Conservation (phyloP, 306 rosid genomes). For the Luffa acutangula region DNA sequence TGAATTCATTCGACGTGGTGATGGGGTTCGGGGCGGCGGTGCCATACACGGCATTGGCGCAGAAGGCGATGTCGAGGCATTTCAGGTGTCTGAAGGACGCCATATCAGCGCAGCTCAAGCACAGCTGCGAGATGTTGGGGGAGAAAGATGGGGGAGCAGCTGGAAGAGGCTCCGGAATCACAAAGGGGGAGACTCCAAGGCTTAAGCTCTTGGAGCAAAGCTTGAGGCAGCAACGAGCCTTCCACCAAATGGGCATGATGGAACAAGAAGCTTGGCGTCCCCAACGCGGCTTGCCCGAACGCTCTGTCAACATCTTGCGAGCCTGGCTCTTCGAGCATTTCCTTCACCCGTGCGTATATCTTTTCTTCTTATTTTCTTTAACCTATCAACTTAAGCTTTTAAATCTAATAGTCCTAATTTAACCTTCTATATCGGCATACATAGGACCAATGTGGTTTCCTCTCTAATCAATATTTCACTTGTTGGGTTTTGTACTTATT, state of each 20-base stretch:
- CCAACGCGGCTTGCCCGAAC: constrained; percentile 93
- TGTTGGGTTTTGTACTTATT: too few species aligned
- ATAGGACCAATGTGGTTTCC: too few species aligned
- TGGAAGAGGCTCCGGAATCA: constrained; percentile 45
- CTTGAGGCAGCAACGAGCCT: constrained; percentile 83
- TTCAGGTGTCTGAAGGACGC: constrained; percentile 88
- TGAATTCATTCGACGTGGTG: constrained; percentile 73
- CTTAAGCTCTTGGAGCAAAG: constrained; percentile 74
- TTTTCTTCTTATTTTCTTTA: not conserved
- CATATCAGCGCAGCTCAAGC: constrained; percentile 49
- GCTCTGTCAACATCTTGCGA: constrained; percentile 86
- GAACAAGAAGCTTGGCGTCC: constrained; percentile 99
- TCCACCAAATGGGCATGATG: constrained; percentile 91
- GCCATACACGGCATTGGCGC: constrained; percentile 80
- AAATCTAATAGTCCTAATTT: not conserved
- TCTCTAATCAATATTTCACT: too few species aligned
- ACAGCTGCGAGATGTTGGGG: constrained; percentile 64
- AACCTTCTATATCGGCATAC: too few species aligned
- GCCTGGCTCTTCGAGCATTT: constrained; percentile 99
- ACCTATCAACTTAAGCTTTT: not conserved
- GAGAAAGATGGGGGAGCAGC: constrained; percentile 62
- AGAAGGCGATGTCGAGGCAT: constrained; percentile 90
- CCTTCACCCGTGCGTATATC: constrained; percentile 78
- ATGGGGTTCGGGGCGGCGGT: constrained; percentile 88
- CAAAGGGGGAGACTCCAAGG: constrained; percentile 95